These are phyloP conservation scores for Nitzschia palea DNA, from an alignment of 108 stramenopile species.

Conservation along the genomic window DNA sequence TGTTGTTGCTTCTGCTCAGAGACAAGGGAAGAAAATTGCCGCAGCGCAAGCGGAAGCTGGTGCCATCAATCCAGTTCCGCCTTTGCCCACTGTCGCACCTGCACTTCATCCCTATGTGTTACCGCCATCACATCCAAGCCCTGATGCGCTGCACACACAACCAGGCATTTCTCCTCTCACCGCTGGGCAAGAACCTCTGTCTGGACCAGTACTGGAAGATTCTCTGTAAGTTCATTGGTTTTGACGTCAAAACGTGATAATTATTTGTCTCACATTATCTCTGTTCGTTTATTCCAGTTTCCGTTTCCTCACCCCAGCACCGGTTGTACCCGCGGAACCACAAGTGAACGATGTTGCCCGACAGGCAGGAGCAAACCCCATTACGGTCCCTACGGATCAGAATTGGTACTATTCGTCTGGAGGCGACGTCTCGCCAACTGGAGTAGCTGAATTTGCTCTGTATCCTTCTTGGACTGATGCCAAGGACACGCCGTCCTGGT, in stretches of 20 bases:
- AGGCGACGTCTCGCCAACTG: slow-evolving; percentile 70
- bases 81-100: slow-evolving; percentile 62
- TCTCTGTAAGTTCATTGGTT: slow-evolving; percentile 81
- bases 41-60: slow-evolving; percentile 35
- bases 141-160: not conserved
- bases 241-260: no score
- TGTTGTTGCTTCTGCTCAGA: slow-evolving; percentile 63
- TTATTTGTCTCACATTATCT: slow-evolving; percentile 17
- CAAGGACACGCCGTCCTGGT: slow-evolving; percentile 85
- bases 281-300: slow-evolving; percentile 46
- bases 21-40: slow-evolving; percentile 65
- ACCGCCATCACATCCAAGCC: slow-evolving; percentile 3
- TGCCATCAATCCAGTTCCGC: slow-evolving; percentile 28
- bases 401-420: slow-evolving; percentile 15
- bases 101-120: slow-evolving; percentile 67
- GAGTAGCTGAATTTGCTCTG: slow-evolving; percentile 65
- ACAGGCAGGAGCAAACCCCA: slow-evolving; percentile 69
- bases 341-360: slow-evolving; percentile 79
- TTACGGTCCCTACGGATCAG: slow-evolving; percentile 48
- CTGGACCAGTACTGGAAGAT: slow-evolving; percentile 76
- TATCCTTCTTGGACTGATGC: slow-evolving; percentile 82
- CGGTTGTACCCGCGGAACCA: slow-evolving; percentile 44
- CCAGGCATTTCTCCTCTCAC: slow-evolving; percentile 29
- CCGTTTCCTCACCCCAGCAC: slow-evolving; percentile 71
- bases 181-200: slow-evolving; percentile 53